Evolutionary conservation across 768 basidiomycete genomes (phyloP).

Genomic region (Podaxis sp.): DNA sequence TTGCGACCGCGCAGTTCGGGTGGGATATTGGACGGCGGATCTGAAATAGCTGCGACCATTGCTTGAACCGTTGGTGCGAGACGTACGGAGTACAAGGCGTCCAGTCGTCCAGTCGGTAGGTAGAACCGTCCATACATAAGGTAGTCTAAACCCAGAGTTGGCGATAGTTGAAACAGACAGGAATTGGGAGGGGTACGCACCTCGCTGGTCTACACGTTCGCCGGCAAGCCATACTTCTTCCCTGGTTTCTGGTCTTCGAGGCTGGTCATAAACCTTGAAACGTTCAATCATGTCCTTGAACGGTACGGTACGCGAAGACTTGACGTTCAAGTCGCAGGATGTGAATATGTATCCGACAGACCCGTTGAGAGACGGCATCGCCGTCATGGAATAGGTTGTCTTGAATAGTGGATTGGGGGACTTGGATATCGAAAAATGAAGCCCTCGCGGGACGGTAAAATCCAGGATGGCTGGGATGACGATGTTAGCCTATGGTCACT

Average conservation of each 20-base stretch:
- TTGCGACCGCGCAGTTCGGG: conserved; percentile 43
- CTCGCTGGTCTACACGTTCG: conserved; percentile 70
- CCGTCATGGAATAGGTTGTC: conserved; percentile 90
- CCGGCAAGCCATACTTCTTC: conserved; percentile 85
- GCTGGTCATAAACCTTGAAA: conserved; percentile 82
- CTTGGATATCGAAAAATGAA: conserved; percentile 81
- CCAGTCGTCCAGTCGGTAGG: conserved; percentile 83
- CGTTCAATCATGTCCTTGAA: conserved; percentile 91
- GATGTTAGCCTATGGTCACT: conserved; percentile 8
- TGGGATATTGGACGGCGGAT: conserved; percentile 56
- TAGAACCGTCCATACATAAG: conserved; percentile 91
- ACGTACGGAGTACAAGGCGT: conserved; percentile 86
- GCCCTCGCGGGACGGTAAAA: conserved; percentile 81
- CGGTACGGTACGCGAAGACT: conserved; percentile 65
- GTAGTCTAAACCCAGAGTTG: conserved; percentile 58
- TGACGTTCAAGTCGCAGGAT: conserved; percentile 77
- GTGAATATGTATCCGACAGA: conserved; percentile 93
- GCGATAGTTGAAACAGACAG: background rate
- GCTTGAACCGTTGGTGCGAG: conserved; percentile 78
- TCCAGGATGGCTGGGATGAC: conserved; percentile 75
- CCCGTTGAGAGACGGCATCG: conserved; percentile 89
- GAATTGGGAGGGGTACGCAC: conserved; percentile 33
- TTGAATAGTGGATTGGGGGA: conserved; percentile 87
- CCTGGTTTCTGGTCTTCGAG: conserved; percentile 73
- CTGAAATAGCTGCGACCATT: conserved; percentile 84